phyloP scores from a whole-genome alignment of 495 filamentous ascomycete species.

The Hypomontagnella monticulosa region DNA sequence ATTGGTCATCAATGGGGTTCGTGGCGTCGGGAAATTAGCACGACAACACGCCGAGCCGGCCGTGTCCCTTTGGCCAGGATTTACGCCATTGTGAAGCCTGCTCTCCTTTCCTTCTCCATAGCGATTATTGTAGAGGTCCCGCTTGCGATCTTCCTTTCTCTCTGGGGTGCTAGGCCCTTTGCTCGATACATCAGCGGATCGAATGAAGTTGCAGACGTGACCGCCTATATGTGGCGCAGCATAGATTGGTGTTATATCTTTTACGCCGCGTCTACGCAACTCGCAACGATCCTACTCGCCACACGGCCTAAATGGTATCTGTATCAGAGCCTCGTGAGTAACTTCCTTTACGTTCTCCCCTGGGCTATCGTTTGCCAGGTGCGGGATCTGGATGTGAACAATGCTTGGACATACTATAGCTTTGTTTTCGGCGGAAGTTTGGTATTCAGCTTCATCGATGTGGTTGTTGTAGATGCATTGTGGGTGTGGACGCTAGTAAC shows the following conservation, averaged over 20 bases:
- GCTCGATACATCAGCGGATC: slow-evolving; percentile 68
- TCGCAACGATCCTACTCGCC: slow-evolving; percentile 71
- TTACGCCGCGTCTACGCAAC: slow-evolving; percentile 71
- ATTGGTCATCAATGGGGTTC: slow-evolving; percentile 74
- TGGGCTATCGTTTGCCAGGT: slow-evolving; percentile 73
- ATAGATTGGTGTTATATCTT: slow-evolving; percentile 83
- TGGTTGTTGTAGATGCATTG: slow-evolving; percentile 57
- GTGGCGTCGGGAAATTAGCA: slow-evolving; percentile 59
- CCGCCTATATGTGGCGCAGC: slow-evolving; percentile 74
- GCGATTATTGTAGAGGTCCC: slow-evolving; percentile 68
- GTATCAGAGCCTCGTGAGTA: slow-evolving; percentile 70
- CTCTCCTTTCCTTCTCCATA: slow-evolving; percentile 61
- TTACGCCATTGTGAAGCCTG: slow-evolving; percentile 60
- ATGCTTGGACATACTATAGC: slow-evolving; percentile 74
- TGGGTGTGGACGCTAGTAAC: slow-evolving; percentile 67
- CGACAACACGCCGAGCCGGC: slow-evolving; percentile 49
- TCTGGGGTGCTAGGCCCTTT: slow-evolving; percentile 67
- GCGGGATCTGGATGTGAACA: slow-evolving; percentile 54
- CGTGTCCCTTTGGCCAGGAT: slow-evolving; percentile 51
- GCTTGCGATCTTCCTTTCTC: slow-evolving; percentile 68
- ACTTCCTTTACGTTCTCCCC: slow-evolving; percentile 73
- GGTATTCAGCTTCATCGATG: slow-evolving; percentile 71
- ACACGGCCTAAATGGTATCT: slow-evolving; percentile 75
- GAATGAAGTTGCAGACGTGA: slow-evolving; percentile 65
- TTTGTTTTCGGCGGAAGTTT: slow-evolving; percentile 76